A percentile compares a stretch with the other conserved stretches of the same genome.
These are phyloP conservation scores for Barnettozyma vustinii DNA, from an alignment of 805 yeast species.

Conservation along the genomic window DNA sequence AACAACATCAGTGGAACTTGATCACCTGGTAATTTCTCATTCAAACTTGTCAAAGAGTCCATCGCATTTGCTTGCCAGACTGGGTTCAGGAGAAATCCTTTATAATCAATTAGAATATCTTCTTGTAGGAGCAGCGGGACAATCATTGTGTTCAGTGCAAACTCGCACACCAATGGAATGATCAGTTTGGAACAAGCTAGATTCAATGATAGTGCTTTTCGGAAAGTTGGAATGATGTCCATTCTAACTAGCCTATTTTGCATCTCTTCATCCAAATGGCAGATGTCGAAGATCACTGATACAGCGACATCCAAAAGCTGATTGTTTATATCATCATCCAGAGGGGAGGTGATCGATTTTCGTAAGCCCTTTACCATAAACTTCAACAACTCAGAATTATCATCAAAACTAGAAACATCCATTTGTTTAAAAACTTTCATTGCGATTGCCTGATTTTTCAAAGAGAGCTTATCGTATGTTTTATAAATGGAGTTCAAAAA, in stretches of 20 bases:
- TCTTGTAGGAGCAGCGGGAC: constrained; percentile 19
- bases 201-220: constrained; percentile 31
- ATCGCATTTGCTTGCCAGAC: constrained; percentile 49
- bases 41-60: constrained; percentile 40
- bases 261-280: constrained; percentile 37
- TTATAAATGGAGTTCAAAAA: constrained; percentile 40
- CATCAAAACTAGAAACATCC: constrained; percentile 11
- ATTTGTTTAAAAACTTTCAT: constrained; percentile 31
- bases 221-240: constrained; percentile 37
- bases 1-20: constrained; percentile 24
- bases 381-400: constrained; percentile 30
- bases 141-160: constrained; percentile 34
- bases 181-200: constrained; percentile 42
- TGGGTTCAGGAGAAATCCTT: constrained; percentile 38
- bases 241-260: constrained; percentile 36
- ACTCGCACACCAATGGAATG: constrained; percentile 43
- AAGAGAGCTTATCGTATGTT: constrained; percentile 30
- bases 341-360: not conserved
- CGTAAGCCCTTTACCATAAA: constrained; percentile 30
- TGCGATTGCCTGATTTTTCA: constrained; percentile 31
- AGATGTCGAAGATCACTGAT: constrained; percentile 40
- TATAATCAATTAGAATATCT: constrained; percentile 30
- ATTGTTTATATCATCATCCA: constrained; percentile 14
- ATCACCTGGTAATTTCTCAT: constrained; percentile 34
- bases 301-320: constrained; percentile 37